Conservation (phyloP, 1,284 basidiomycete species). For the Rugiboletus extremiorientalis region DNA sequence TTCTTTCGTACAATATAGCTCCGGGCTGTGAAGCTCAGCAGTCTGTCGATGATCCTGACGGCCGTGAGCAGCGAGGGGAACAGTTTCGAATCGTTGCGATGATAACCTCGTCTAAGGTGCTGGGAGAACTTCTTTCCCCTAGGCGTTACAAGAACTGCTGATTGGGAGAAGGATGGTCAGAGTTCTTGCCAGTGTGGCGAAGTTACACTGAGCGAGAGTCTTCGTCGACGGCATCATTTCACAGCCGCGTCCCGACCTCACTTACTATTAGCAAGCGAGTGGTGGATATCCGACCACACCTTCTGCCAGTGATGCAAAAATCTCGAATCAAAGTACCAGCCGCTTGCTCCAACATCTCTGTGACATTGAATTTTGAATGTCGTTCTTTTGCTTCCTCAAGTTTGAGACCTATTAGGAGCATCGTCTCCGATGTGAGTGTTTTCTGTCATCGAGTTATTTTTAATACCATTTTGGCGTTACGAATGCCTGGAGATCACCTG, state of each 20-base stretch:
- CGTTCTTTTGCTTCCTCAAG: not conserved
- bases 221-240: no score
- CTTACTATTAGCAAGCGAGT: no score
- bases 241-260: no score
- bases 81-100: slow-evolving; percentile 11
- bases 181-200: slow-evolving; percentile 35
- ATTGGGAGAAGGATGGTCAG: slow-evolving; percentile 51
- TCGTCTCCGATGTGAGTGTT: not conserved
- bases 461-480: no score
- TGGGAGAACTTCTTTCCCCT: not conserved
- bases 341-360: not conserved
- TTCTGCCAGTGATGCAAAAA: slow-evolving; percentile 3
- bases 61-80: slow-evolving; percentile 59
- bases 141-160: slow-evolving; percentile 54
- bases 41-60: no score
- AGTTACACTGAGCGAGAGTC: no score
- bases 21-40: no score
- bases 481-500: not conserved
- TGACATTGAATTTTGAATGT: not conserved
- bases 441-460: not conserved
- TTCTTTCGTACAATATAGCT: slow-evolving; percentile 13
- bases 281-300: no score
- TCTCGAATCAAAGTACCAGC: no score
- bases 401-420: not conserved
- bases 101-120: not conserved